Evolutionary conservation across 129 eudicot species (phyloP).

Genomic region (Helianthus annuus): HanXRQr2.0-SUNRISE NC_035445.2:139295773-139296272

Average conservation of each 20-base stretch:
- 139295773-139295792: slow-evolving; percentile 57
- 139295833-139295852: slow-evolving; percentile 19
- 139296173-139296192: neutral
- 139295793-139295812: slow-evolving; percentile 63
- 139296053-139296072: slow-evolving; percentile 30
- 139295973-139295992: slow-evolving; percentile 36
- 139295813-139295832: slow-evolving; percentile 28
- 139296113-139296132: slow-evolving; percentile 32
- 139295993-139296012: slow-evolving; percentile 20
- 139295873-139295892: slow-evolving; percentile 29
- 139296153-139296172: slow-evolving; percentile 24
- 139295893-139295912: slow-evolving; percentile 27
- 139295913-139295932: slow-evolving; percentile 43
- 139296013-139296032: neutral
- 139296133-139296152: slow-evolving; percentile 22
- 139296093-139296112: slow-evolving; percentile 34
- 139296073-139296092: slow-evolving; percentile 22
- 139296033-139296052: slow-evolving; percentile 25
- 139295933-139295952: slow-evolving; percentile 35
- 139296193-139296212: slow-evolving; percentile 7
- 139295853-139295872: slow-evolving; percentile 19
- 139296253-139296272: neutral
- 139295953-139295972: slow-evolving; percentile 32
- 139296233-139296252: slow-evolving; percentile 18
- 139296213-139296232: slow-evolving; percentile 32